These are phyloP conservation scores for Zoysia matrella DNA, from an alignment of 202 grass and related monocot genomes.

Conservation along the genomic window DNA sequence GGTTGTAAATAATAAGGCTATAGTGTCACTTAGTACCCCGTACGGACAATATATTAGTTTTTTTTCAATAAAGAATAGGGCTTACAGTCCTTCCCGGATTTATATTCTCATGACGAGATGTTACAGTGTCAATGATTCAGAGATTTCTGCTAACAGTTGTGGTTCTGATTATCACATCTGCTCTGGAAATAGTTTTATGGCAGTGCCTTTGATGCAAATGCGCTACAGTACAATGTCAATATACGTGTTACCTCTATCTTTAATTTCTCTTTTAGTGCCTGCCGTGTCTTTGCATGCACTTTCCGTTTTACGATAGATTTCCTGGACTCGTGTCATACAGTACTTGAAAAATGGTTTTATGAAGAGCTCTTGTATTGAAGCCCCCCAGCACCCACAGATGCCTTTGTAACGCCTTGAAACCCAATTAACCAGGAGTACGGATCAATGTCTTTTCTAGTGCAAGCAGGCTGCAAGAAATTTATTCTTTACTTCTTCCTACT, in stretches of 20 bases:
- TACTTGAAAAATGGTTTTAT: background rate
- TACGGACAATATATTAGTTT: too few relatives aligned
- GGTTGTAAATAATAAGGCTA: background rate
- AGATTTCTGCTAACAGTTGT: background rate
- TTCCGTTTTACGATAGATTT: background rate
- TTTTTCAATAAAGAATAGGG: background rate
- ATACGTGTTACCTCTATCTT: background rate
- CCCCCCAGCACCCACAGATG: background rate
- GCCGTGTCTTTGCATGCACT: background rate
- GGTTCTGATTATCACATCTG: slow-evolving; percentile 15
- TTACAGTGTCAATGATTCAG: background rate
- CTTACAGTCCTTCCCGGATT: background rate
- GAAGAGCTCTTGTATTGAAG: too few relatives aligned
- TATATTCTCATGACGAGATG: slow-evolving; percentile 3
- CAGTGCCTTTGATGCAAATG: background rate
- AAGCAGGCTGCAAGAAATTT: background rate
- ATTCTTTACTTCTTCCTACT: slow-evolving; percentile 13
- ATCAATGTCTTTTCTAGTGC: slow-evolving; percentile 18
- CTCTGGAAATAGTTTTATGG: background rate
- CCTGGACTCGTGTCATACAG: background rate
- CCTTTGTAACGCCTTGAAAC: background rate
- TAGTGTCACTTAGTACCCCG: background rate
- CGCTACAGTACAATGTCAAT: background rate
- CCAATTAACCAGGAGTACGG: slow-evolving; percentile 8
- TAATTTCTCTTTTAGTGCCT: background rate